Percentiles rank a stretch among this genome's conserved stretches.
Evolutionary conservation across 2,329 filamentous ascomycete species (phyloP).

Genomic region (Exophiala lecanii-corni): DNA sequence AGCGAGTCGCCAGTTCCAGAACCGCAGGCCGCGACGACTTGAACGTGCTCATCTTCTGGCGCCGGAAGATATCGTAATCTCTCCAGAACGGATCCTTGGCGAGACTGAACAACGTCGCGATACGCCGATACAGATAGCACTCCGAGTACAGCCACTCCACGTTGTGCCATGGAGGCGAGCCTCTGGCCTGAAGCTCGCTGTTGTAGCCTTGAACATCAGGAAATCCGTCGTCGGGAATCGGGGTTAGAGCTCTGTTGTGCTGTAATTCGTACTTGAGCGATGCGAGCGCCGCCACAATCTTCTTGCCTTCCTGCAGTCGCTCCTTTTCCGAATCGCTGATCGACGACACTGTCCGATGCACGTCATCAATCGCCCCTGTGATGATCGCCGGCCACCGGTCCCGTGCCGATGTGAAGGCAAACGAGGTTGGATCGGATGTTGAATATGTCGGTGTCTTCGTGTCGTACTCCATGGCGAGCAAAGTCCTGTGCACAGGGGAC

Average conservation of each 20-base stretch:
- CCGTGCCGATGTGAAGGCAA: constrained; percentile 77
- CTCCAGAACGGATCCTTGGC: constrained; percentile 76
- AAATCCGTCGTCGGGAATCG: constrained; percentile 65
- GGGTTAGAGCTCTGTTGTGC: constrained; percentile 67
- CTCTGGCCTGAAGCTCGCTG: constrained; percentile 67
- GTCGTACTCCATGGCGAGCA: constrained; percentile 73
- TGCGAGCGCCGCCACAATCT: constrained; percentile 72
- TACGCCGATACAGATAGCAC: constrained; percentile 85
- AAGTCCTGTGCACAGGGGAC: too few relatives aligned
- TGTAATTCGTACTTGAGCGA: constrained; percentile 91
- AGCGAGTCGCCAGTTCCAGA: constrained; percentile 26
- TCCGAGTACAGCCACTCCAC: constrained; percentile 86
- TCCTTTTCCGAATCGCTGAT: constrained; percentile 53
- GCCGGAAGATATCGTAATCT: constrained; percentile 51
- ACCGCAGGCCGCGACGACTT: constrained; percentile 27
- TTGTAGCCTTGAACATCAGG: constrained; percentile 79
- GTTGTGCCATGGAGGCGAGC: constrained; percentile 61
- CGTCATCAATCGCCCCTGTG: constrained; percentile 87
- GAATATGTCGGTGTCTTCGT: constrained; percentile 61
- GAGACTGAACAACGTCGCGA: constrained; percentile 67
- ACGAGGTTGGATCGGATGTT: constrained; percentile 79
- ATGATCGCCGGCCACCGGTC: constrained; percentile 93
- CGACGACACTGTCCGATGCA: constrained; percentile 59
- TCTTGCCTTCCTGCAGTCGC: constrained; percentile 75
- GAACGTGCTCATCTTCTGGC: constrained; percentile 30